Percentiles rank a stretch among this genome's conserved stretches.
Conservation (phyloP, 1,139 yeast species). For the Pichia sp. region DNA sequence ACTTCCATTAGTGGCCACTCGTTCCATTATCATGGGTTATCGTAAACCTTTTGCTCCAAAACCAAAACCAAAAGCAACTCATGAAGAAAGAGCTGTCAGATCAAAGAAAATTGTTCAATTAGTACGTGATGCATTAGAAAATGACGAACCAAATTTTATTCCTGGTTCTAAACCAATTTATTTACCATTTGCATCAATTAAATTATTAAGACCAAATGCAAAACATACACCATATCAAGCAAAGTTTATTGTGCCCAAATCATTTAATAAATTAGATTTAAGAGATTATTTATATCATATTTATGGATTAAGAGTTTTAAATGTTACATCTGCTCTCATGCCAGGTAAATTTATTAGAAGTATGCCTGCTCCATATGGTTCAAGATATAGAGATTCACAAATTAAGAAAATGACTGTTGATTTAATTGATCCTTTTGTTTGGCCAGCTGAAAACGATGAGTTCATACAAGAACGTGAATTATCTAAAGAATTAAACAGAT, state of each 20-base stretch:
- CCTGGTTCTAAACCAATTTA: conserved; percentile 68
- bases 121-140: conserved; percentile 51
- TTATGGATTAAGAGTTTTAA: conserved; percentile 81
- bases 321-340: conserved; percentile 76
- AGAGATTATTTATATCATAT: conserved; percentile 86
- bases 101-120: conserved; percentile 31
- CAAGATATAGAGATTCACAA: conserved; percentile 61
- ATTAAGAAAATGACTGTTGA: conserved; percentile 92
- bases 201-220: conserved; percentile 80
- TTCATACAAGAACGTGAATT: conserved; percentile 33
- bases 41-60: conserved; percentile 25
- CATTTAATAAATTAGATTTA: conserved; percentile 83
- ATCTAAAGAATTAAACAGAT: conserved; percentile 35
- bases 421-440: conserved; percentile 85
- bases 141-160: conserved; percentile 70
- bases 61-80: conserved; percentile 17
- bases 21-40: conserved; percentile 24
- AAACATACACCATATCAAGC: conserved; percentile 95
- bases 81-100: conserved; percentile 20
- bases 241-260: conserved; percentile 83
- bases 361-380: conserved; percentile 59
- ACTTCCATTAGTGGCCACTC: conserved; percentile 2
- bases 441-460: conserved; percentile 63
- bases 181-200: conserved; percentile 79
- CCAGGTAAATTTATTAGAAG: conserved; percentile 66